A percentile compares a stretch with the other conserved stretches of the same genome.
These are phyloP conservation scores for Cladophialophora carrionii DNA, from an alignment of 2,329 filamentous ascomycete genomes.

Conservation along the genomic window DNA sequence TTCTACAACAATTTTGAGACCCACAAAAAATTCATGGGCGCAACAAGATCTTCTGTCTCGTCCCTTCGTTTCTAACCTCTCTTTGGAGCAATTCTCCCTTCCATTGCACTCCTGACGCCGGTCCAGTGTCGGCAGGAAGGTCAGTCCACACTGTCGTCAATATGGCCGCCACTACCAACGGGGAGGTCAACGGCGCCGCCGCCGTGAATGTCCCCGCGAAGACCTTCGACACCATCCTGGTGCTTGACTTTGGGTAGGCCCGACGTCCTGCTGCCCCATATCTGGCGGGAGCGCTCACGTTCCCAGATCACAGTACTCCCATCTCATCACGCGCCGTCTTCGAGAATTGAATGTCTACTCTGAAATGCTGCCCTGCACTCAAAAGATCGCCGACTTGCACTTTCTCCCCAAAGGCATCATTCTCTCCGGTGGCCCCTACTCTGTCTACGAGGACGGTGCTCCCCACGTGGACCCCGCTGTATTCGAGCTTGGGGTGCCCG, in stretches of 20 bases:
- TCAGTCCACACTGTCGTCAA: not conserved
- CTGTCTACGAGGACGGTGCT: conserved; percentile 77
- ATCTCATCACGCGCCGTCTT: conserved; percentile 74
- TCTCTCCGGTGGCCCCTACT: conserved; percentile 71
- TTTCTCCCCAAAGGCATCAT: conserved; percentile 86
- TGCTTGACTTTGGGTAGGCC: conserved; percentile 44
- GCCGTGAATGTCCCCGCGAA: conserved; percentile 40
- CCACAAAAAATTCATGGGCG: conserved; percentile 21
- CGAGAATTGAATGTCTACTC: conserved; percentile 80
- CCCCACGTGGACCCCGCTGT: conserved; percentile 80
- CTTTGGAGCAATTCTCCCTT: conserved; percentile 13
- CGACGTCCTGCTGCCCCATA: conserved; percentile 2
- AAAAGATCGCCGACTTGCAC: conserved; percentile 73
- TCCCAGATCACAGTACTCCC: conserved; percentile 66
- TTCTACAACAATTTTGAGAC: conserved; percentile 6
- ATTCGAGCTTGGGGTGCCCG: conserved; percentile 72
- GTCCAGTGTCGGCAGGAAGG: conserved; percentile 5
- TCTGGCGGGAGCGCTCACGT: conserved; percentile 16
- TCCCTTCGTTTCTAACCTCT: conserved; percentile 2
- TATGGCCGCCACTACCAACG: conserved; percentile 31
- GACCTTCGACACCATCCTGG: conserved; percentile 44
- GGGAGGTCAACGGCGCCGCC: conserved; percentile 30
- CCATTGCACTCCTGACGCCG: conserved; percentile 28
- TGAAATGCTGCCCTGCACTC: conserved; percentile 86
- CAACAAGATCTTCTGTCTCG: conserved; percentile 33